These are phyloP conservation scores for Melampsora abietis-canadensis DNA, from an alignment of 1,284 basidiomycete genomes.

Conservation along the genomic window DNA sequence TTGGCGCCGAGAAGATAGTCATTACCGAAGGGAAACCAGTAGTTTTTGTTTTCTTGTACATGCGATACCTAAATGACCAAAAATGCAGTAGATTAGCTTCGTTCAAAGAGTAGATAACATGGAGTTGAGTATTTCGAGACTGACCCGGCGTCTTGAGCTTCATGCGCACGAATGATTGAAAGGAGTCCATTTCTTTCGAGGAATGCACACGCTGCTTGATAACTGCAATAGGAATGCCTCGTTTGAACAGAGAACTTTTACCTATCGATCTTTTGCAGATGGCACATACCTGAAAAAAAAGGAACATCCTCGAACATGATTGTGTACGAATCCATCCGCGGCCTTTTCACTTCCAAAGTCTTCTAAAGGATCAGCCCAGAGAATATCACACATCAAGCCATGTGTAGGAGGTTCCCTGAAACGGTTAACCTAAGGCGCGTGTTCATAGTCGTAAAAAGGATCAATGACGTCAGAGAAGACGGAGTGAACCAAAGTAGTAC, in stretches of 20 bases:
- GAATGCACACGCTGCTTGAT: constrained; percentile 88
- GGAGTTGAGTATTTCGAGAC: constrained; percentile 48
- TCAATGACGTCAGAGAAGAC: neutral
- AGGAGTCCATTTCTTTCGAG: constrained; percentile 86
- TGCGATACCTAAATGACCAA: constrained; percentile 68
- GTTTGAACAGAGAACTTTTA: too few species aligned
- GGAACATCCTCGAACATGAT: constrained; percentile 89
- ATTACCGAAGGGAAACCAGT: constrained; percentile 87
- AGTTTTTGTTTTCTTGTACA: constrained; percentile 94
- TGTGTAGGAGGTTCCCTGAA: constrained; percentile 92
- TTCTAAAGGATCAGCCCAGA: constrained; percentile 91
- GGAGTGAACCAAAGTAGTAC: neutral
- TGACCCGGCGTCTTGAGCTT: constrained; percentile 89
- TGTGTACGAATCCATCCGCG: constrained; percentile 79
- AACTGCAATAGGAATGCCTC: constrained; percentile 58
- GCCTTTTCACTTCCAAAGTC: constrained; percentile 90
- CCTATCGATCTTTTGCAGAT: too few species aligned
- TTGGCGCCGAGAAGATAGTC: constrained; percentile 93
- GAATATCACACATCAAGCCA: constrained; percentile 89
- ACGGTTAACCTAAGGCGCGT: constrained; percentile 70
- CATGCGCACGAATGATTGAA: constrained; percentile 91
- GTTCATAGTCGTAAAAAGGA: neutral
- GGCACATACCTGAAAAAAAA: constrained; percentile 85
- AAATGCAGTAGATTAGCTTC: neutral
- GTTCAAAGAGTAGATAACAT: constrained; percentile 4